Conservation (phyloP, 768 basidiomycete species). For the Suillus subluteus region DNA sequence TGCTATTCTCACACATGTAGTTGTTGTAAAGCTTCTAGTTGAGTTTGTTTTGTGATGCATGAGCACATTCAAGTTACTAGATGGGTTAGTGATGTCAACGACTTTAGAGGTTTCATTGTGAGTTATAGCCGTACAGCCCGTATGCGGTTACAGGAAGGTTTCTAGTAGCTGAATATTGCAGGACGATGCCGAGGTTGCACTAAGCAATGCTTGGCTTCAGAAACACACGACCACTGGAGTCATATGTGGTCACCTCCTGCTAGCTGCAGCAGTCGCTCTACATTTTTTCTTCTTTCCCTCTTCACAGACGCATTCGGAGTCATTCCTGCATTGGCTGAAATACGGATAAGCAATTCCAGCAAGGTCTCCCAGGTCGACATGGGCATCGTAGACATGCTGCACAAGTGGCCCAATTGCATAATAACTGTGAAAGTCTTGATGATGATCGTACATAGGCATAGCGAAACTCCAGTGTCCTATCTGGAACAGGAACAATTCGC, state of each 20-base stretch:
- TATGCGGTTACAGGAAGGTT: not conserved
- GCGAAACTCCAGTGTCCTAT: not conserved
- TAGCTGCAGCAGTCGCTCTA: not conserved
- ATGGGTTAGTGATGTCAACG: not conserved
- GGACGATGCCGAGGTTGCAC: not conserved
- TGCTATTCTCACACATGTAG: not conserved
- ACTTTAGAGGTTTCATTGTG: not conserved
- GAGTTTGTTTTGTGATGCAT: not conserved
- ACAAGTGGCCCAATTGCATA: not conserved
- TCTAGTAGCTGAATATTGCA: not conserved
- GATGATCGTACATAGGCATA: not conserved
- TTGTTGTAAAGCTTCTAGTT: not conserved
- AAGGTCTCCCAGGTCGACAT: not conserved
- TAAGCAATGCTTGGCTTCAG: not conserved
- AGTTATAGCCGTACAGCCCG: not conserved
- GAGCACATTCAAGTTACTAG: not conserved
- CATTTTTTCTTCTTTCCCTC: constrained; percentile 4
- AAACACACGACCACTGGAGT: not conserved
- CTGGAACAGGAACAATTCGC: not conserved
- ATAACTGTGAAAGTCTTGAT: not conserved
- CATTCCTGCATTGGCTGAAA: constrained; percentile 19
- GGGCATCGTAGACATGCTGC: not conserved
- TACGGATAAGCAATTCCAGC: constrained; percentile 17
- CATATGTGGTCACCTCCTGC: not conserved
- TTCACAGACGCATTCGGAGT: constrained; percentile 15